Evolutionary conservation across 169 alveolate species (phyloP).

Genomic region (Plasmodium blacklocki): DNA sequence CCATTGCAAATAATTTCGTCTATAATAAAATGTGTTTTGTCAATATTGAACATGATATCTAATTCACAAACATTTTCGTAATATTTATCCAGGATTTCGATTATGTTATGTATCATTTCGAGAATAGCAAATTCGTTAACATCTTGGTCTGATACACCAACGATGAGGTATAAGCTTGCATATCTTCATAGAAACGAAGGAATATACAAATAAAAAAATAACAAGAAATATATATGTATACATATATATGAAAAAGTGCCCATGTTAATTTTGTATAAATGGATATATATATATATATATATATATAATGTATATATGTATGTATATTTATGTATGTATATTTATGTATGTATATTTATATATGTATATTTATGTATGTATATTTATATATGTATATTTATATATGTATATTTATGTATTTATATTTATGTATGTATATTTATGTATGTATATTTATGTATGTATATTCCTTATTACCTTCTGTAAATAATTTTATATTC

Average conservation of each 20-base stretch:
- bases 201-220: conserved; percentile 3
- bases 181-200: conserved; percentile 87
- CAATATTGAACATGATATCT: conserved; percentile 97
- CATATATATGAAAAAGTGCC: background rate
- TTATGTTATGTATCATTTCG: conserved; percentile 98
- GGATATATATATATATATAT: background rate
- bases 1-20: conserved; percentile 98
- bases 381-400: too few relatives aligned
- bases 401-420: too few relatives aligned
- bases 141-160: conserved; percentile 88
- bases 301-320: background rate
- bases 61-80: conserved; percentile 96
- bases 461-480: conserved; percentile 48
- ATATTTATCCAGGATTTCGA: conserved; percentile 97
- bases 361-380: too few relatives aligned
- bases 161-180: conserved; percentile 97
- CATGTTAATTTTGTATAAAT: background rate
- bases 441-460: background rate
- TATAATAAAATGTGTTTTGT: conserved; percentile 98
- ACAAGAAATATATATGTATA: background rate
- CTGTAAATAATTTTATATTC: conserved; percentile 95
- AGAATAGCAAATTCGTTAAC: conserved; percentile 96
- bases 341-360: too few relatives aligned
- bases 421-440: background rate
- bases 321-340: background rate